Evolutionary conservation across 345 rosid genomes (phyloP).

Genomic region (Eucalyptus pauciflora): DNA sequence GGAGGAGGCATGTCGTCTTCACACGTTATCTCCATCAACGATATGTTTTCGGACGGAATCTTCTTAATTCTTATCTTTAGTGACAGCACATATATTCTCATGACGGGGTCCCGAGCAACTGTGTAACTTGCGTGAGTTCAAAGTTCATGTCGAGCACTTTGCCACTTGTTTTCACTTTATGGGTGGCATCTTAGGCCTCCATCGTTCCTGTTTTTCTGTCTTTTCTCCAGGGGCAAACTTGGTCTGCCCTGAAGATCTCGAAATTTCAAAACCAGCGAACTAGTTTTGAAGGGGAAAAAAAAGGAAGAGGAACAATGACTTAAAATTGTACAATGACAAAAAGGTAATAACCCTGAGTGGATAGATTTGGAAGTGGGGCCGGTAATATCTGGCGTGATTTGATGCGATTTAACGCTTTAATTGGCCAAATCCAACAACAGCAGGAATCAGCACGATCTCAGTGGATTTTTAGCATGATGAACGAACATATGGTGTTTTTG

Average conservation of each 20-base stretch:
- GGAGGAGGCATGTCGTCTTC: not conserved
- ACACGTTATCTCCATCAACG: not conserved
- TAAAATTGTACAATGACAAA: not conserved
- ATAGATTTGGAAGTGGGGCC: not conserved
- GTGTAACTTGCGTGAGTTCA: not conserved
- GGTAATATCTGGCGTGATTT: not conserved
- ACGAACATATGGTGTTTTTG: not conserved
- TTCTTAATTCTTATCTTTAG: not conserved
- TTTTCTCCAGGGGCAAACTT: not conserved
- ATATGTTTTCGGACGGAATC: not conserved
- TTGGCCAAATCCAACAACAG: not conserved
- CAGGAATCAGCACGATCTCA: not conserved
- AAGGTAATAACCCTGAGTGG: not conserved
- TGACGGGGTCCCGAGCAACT: not conserved
- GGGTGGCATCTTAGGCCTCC: not conserved
- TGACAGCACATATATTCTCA: not conserved
- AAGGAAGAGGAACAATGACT: not conserved
- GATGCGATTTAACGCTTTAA: not conserved
- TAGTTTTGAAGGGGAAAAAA: not conserved
- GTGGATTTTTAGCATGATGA: not conserved
- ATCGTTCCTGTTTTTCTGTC: not conserved
- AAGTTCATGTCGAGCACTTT: not conserved
- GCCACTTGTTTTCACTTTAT: not conserved
- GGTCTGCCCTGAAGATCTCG: not conserved
- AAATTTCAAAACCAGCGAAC: not conserved